Percentiles rank a stretch among this genome's conserved stretches.
These are phyloP conservation scores for Nitzschia sp. DNA, from an alignment of 108 stramenopile species.

Conservation along the genomic window DNA sequence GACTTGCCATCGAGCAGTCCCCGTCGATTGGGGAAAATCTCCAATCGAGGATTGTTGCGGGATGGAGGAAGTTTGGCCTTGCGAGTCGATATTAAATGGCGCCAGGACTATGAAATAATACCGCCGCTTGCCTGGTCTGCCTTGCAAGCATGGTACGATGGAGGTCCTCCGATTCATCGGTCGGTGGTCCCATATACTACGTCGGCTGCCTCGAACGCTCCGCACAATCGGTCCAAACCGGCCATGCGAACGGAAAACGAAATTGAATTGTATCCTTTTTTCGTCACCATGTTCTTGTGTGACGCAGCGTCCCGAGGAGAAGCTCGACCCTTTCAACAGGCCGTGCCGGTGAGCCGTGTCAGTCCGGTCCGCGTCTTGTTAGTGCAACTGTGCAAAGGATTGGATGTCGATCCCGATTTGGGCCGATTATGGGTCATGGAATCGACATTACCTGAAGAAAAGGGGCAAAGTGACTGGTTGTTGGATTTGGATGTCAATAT, in stretches of 20 bases:
- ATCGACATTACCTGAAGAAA: background rate
- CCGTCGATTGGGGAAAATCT: slow-evolving; percentile 60
- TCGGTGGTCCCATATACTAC: slow-evolving; percentile 70
- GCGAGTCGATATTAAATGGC: slow-evolving; percentile 65
- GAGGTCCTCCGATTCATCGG: slow-evolving; percentile 87
- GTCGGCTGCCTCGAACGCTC: slow-evolving; percentile 3
- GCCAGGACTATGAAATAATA: slow-evolving; percentile 83
- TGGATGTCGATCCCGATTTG: slow-evolving; percentile 71
- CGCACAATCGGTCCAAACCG: background rate
- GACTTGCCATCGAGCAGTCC: too few relatives aligned
- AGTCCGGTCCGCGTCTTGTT: slow-evolving; percentile 65
- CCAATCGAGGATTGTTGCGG: slow-evolving; percentile 67
- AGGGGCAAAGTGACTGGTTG: slow-evolving; percentile 51
- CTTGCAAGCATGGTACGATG: slow-evolving; percentile 90
- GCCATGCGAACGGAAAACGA: slow-evolving; percentile 61
- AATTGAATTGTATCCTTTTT: slow-evolving; percentile 86
- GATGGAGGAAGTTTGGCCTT: slow-evolving; percentile 80
- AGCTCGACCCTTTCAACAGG: slow-evolving; percentile 85
- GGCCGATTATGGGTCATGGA: slow-evolving; percentile 75
- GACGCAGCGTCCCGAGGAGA: slow-evolving; percentile 76
- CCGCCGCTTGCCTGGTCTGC: slow-evolving; percentile 86
- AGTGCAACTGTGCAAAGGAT: slow-evolving; percentile 67
- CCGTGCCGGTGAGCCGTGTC: slow-evolving; percentile 74
- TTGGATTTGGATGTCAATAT: slow-evolving; percentile 72
- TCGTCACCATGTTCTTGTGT: slow-evolving; percentile 81